Percentiles rank a stretch among this genome's conserved stretches.
Evolutionary conservation across 2,329 filamentous ascomycete species (phyloP).

Genomic region (Colletotrichum acutatum): DNA sequence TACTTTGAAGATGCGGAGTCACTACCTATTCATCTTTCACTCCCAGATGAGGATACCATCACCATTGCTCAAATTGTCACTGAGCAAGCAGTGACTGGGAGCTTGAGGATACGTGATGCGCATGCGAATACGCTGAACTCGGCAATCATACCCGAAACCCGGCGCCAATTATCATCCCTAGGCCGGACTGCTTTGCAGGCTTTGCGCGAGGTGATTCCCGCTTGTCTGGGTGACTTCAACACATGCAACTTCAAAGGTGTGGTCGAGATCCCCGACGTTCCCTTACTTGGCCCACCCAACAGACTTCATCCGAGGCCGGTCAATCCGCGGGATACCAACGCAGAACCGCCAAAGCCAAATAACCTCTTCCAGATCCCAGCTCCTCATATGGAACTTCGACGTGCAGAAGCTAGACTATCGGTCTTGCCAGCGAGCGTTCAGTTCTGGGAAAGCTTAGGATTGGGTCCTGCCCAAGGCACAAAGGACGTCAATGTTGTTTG

Average conservation of each 20-base stretch:
- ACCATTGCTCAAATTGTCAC: constrained; percentile 77
- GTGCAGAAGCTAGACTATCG: constrained; percentile 76
- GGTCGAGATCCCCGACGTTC: constrained; percentile 39
- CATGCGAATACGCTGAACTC: constrained; percentile 27
- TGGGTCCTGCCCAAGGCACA: constrained; percentile 75
- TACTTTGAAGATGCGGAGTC: constrained; percentile 72
- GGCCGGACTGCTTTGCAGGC: constrained; percentile 61
- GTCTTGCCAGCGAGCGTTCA: constrained; percentile 78
- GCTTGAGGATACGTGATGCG: constrained; percentile 28
- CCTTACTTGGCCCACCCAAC: constrained; percentile 62
- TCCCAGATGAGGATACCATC: constrained; percentile 70
- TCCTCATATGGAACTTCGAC: constrained; percentile 78
- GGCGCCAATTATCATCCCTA: constrained; percentile 54
- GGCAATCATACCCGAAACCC: constrained; percentile 46
- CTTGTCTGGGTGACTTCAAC: constrained; percentile 51
- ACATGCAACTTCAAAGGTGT: constrained; percentile 33
- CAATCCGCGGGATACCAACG: constrained; percentile 52
- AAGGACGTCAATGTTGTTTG: constrained; percentile 80
- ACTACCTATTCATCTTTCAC: constrained; percentile 54
- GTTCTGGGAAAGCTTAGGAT: constrained; percentile 85
- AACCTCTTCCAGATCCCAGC: constrained; percentile 72
- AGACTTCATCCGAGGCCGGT: constrained; percentile 62
- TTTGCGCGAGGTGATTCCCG: constrained; percentile 57
- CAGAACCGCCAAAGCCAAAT: constrained; percentile 60
- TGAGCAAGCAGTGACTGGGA: constrained; percentile 72